Evolutionary conservation across 495 filamentous ascomycete species (phyloP), one percentile per base, ranked within the genome.

Genomic region (Penicillium pancosmium): DNA sequence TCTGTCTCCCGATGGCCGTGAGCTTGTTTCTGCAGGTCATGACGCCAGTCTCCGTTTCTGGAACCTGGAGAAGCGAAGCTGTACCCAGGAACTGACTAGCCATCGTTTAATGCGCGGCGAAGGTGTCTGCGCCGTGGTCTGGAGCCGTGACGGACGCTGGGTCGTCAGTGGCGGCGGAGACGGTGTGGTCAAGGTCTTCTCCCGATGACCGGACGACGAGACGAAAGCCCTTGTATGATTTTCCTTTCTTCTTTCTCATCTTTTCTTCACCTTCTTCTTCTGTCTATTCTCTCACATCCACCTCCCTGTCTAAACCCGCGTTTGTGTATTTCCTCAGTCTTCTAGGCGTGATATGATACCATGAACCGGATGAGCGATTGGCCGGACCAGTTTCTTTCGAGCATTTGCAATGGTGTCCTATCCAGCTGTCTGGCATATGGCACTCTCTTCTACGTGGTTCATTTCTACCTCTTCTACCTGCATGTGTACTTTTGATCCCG

Each of bases 91-190:
- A 68, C 88, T 98, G 64, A 93, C 92, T 2, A 89, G 84, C 64
- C 92, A 97, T 70, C 82, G 94, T 31, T 77, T 90, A 54, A 96
- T 98, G 92, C 84, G 93, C 52, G 94, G 92, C 11, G 94, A 98
- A 70, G 94, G 94, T 23, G 91, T 97, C 27, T 96, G 92, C 76
- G 79, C 86, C 15, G 94, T 97, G 11, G 88, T 91, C 18, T 98
- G 95, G 94, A 94, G 90, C 68, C 86, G 90, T 61, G 94, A 98
- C 64, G 93, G 93, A 36, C 82, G 90, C 57, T 93, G 92, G 89
- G 93, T 98, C 38, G 91, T 98, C 57, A 91, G 90, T 61, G 95
- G 87, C 10, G 94, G 94, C 18, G 94, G 94, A n/a, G 94, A 98
- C 70, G 95, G 94, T 3, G 87, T 96, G 18, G 94, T 96, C 46